Percentiles rank a stretch among this genome's conserved stretches.
Conservation (phyloP, 2,329 filamentous ascomycete species). For the Penicillium rolfsii region DNA sequence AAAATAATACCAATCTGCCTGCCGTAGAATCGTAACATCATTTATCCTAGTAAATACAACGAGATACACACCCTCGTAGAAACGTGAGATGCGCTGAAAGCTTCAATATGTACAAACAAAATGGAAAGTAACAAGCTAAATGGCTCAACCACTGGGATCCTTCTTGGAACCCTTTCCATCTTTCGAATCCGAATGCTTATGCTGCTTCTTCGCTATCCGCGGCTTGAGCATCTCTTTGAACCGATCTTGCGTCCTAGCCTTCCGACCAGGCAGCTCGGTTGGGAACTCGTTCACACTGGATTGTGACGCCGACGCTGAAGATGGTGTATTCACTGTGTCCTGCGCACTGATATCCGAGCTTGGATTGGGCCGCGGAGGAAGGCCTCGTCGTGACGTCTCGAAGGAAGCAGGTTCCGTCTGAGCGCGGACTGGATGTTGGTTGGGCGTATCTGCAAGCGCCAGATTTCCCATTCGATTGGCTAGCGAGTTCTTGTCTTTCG, state of each 20-base stretch:
- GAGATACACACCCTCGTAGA: neutral
- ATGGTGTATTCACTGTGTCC: conserved; percentile 3
- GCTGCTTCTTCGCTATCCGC: conserved; percentile 24
- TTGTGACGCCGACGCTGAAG: conserved; percentile 17
- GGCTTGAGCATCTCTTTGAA: conserved; percentile 27
- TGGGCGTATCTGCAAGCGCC: conserved; percentile 1
- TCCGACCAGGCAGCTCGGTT: conserved; percentile 19
- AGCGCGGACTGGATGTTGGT: neutral
- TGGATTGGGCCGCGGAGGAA: conserved; percentile 14
- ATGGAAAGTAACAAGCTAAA: neutral
- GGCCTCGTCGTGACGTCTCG: neutral
- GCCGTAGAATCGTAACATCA: neutral
- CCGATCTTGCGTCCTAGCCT: conserved; percentile 16
- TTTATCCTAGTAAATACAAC: neutral
- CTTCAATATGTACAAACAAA: neutral
- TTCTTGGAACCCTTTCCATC: conserved; percentile 6
- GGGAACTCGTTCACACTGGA: conserved; percentile 18
- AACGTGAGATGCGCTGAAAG: neutral
- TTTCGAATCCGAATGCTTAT: conserved; percentile 6
- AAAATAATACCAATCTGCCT: neutral
- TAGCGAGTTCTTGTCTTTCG: conserved; percentile 19
- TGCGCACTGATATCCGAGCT: conserved; percentile 13
- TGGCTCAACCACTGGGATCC: neutral
- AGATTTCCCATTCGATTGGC: conserved; percentile 30
- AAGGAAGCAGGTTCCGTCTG: conserved; percentile 7